These are phyloP conservation scores for Fusarium nygamai DNA, from an alignment of 2,329 filamentous ascomycete genomes.

Conservation along the genomic window DNA sequence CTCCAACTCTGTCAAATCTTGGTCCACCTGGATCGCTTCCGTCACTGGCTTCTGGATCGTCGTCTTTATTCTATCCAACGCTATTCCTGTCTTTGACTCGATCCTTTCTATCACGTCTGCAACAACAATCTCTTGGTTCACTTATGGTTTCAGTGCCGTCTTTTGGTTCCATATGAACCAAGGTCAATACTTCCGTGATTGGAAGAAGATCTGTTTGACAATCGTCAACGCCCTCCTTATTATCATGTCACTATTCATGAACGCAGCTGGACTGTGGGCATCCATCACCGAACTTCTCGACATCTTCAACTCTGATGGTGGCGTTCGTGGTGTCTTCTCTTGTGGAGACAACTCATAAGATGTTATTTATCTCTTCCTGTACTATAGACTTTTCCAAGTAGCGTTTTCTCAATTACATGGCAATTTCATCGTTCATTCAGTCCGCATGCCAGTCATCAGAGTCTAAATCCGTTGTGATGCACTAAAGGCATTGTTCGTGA, in stretches of 20 bases:
- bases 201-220: conserved; percentile 38
- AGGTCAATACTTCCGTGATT: conserved; percentile 22
- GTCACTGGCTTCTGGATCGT: conserved; percentile 42
- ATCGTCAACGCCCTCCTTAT: conserved; percentile 36
- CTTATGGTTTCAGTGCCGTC: conserved; percentile 38
- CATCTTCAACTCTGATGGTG: conserved; percentile 28
- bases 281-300: conserved; percentile 39
- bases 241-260: conserved; percentile 37
- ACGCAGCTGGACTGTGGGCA: conserved; percentile 41
- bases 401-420: background rate
- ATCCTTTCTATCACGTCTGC: conserved; percentile 43
- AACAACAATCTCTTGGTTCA: conserved; percentile 44
- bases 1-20: conserved; percentile 37
- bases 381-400: background rate
- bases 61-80: conserved; percentile 43
- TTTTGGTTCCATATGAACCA: conserved; percentile 43
- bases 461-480: too few species aligned
- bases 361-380: background rate
- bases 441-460: fast-evolving
- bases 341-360: conserved; percentile 33
- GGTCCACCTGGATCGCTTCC: conserved; percentile 40
- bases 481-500: fast-evolving
- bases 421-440: background rate
- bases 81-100: conserved; percentile 44
- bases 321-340: conserved; percentile 36